A percentile compares a stretch with the other conserved stretches of the same genome.
Evolutionary conservation across 306 rosid genomes (phyloP).

Genomic region (Vigna reflexopilosa): DNA sequence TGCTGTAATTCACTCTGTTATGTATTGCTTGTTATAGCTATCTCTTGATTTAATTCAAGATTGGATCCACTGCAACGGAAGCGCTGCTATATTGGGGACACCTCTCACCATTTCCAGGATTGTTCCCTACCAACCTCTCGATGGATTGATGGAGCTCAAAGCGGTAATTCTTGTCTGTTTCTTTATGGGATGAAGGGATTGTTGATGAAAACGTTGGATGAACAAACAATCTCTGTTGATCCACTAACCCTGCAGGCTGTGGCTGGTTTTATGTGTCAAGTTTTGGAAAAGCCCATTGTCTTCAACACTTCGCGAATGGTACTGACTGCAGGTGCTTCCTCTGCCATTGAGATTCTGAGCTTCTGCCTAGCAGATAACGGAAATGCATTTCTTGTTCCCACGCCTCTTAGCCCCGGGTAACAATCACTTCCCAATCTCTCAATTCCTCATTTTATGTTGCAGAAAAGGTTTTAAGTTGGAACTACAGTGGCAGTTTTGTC

Average conservation of each 20-base stretch:
- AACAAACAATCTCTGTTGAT: slow-evolving; percentile 23
- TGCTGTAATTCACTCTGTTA: background rate
- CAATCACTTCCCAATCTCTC: slow-evolving; percentile 32
- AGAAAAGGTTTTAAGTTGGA: background rate
- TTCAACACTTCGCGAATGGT: slow-evolving; percentile 77
- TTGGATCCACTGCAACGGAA: slow-evolving; percentile 69
- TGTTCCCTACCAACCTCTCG: slow-evolving; percentile 40
- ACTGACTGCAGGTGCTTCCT: slow-evolving; percentile 70
- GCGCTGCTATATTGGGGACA: slow-evolving; percentile 55
- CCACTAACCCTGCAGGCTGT: slow-evolving; percentile 68
- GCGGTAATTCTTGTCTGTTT: slow-evolving; percentile 28
- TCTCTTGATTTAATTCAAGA: slow-evolving; percentile 69
- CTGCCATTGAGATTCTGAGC: slow-evolving; percentile 89
- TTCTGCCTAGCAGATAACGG: slow-evolving; percentile 92
- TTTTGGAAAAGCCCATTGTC: slow-evolving; percentile 61
- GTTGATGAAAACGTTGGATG: background rate
- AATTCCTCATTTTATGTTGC: slow-evolving; percentile 24
- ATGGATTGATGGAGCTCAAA: slow-evolving; percentile 49
- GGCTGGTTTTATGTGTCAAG: slow-evolving; percentile 89
- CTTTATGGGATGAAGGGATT: background rate
- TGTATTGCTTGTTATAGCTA: slow-evolving; percentile 50
- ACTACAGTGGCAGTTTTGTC: background rate
- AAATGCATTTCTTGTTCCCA: slow-evolving; percentile 92
- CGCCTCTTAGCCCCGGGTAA: slow-evolving; percentile 90
- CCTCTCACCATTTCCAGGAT: slow-evolving; percentile 26